Percentiles rank a stretch among this genome's conserved stretches.
phyloP scores from a whole-genome alignment of 768 basidiomycete species.

The Amanita phalloides region DNA sequence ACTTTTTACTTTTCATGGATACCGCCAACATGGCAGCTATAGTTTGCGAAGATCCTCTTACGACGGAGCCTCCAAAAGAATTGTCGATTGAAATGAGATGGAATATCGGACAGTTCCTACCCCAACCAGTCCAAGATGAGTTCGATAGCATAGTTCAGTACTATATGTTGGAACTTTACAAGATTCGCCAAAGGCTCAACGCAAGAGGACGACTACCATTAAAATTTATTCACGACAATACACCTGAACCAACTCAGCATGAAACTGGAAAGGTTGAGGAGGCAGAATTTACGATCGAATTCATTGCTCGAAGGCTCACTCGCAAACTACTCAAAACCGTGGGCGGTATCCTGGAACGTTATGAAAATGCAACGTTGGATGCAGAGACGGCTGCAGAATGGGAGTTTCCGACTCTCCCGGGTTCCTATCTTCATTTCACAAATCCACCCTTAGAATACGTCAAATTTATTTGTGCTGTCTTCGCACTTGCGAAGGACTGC shows the following conservation, averaged over 20 bases:
- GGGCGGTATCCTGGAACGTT: conserved; percentile 46
- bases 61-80: conserved; percentile 56
- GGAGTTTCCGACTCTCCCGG: conserved; percentile 79
- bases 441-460: conserved; percentile 84
- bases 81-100: conserved; percentile 76
- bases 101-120: conserved; percentile 89
- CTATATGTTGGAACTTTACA: conserved; percentile 81
- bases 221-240: conserved; percentile 51
- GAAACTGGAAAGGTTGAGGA: conserved; percentile 66
- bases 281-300: conserved; percentile 48
- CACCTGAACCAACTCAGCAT: conserved; percentile 51
- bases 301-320: conserved; percentile 73
- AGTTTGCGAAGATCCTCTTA: conserved; percentile 71
- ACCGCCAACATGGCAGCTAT: conserved; percentile 85
- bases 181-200: conserved; percentile 53
- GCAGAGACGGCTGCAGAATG: conserved; percentile 46
- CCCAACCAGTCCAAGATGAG: conserved; percentile 67
- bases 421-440: conserved; percentile 66
- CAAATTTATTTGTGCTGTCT: conserved; percentile 79
- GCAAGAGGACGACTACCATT: conserved; percentile 59
- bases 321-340: conserved; percentile 68
- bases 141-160: conserved; percentile 66
- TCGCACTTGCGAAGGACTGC: conserved; percentile 71
- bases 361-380: conserved; percentile 49
- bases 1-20: conserved; percentile 95